Percentiles rank a stretch among this genome's conserved stretches.
Conservation (phyloP, 2,329 filamentous ascomycete genomes). For the Aspergillus terreus region DNA sequence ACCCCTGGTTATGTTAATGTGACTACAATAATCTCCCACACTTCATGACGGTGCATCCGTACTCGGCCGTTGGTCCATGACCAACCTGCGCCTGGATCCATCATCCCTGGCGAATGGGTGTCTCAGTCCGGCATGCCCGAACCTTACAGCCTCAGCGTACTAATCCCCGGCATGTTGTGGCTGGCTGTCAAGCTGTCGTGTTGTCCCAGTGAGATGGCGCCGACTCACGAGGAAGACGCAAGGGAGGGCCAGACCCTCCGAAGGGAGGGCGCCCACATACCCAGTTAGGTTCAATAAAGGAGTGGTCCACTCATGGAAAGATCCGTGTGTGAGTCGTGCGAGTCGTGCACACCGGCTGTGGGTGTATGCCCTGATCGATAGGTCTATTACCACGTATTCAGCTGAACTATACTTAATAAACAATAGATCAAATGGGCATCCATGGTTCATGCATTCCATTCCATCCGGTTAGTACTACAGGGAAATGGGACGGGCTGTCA, state of each 20-base stretch:
- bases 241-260: conserved; percentile 3
- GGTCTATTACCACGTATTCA: conserved; percentile 13
- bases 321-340: conserved; percentile 1
- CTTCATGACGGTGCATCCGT: background rate
- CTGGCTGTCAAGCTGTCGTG: conserved; percentile 13
- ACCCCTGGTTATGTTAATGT: conserved; percentile 15
- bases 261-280: background rate
- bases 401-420: conserved; percentile 4
- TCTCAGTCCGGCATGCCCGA: too few relatives aligned
- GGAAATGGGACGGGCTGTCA: background rate
- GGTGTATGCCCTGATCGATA: conserved; percentile 11
- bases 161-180: conserved; percentile 9
- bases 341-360: background rate
- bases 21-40: conserved; percentile 1
- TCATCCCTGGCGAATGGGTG: background rate
- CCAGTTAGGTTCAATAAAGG: background rate
- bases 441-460: conserved; percentile 14
- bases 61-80: too few relatives aligned
- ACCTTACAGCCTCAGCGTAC: background rate
- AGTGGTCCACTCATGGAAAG: background rate
- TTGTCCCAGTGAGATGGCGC: conserved; percentile 2
- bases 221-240: conserved; percentile 12
- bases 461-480: background rate
- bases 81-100: background rate
- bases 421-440: background rate